A percentile compares a stretch with the other conserved stretches of the same genome.
Conservation (phyloP, 345 rosid species). For the Ceriops tagal region DNA sequence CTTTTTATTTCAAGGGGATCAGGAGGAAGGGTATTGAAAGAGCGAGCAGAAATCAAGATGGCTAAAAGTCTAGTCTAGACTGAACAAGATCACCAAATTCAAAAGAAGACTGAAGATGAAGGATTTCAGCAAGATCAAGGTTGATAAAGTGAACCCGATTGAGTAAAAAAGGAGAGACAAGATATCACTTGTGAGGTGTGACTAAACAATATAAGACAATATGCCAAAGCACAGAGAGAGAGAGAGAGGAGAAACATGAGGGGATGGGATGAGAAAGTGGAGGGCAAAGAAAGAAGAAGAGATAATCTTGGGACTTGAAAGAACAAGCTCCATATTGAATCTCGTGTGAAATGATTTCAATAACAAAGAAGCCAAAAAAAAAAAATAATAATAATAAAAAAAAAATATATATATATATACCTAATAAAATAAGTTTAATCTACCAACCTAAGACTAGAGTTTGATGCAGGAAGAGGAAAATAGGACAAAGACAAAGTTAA, state of each 20-base stretch:
- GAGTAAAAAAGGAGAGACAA: constrained; percentile 44
- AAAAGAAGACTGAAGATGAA: constrained; percentile 16
- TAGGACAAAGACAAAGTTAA: constrained; percentile 40
- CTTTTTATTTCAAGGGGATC: not conserved
- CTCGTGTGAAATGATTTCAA: constrained; percentile 27
- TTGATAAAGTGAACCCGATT: constrained; percentile 28
- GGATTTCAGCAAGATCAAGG: constrained; percentile 8
- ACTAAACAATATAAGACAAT: constrained; percentile 41
- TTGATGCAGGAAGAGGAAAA: constrained; percentile 10
- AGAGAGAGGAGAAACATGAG: constrained; percentile 4
- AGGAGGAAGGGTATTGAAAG: constrained; percentile 23
- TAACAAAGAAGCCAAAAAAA: constrained; percentile 8
- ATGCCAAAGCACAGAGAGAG: constrained; percentile 32
- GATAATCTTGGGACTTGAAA: constrained; percentile 56
- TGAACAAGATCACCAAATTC: constrained; percentile 28
- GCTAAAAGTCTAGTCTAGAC: constrained; percentile 20
- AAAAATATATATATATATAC: not conserved
- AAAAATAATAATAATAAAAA: too few relatives aligned
- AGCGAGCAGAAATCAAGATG: constrained; percentile 16
- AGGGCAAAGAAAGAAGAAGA: constrained; percentile 11
- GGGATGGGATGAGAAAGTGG: constrained; percentile 17
- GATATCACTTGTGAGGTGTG: constrained; percentile 43
- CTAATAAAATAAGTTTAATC: not conserved
- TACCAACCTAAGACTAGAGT: not conserved
- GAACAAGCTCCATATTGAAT: constrained; percentile 32